Evolutionary conservation across 2,329 filamentous ascomycete genomes (phyloP).

Genomic region (Emergomyces orientalis): DNA sequence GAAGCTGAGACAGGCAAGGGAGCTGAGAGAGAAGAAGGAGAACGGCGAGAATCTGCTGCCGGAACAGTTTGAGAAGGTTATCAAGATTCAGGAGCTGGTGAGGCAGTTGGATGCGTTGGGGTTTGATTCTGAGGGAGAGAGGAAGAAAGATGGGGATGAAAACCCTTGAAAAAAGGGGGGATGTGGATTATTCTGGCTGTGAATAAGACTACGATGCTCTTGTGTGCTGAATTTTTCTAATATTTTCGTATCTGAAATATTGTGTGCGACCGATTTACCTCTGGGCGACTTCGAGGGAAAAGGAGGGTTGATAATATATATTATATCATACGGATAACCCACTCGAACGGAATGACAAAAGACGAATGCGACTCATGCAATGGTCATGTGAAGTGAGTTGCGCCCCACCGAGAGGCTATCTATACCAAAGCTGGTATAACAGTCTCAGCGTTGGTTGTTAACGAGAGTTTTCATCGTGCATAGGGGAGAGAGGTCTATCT

Average conservation of each 20-base stretch:
- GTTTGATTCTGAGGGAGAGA: constrained; percentile 69
- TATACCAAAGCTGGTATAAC: neutral
- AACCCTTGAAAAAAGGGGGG: neutral
- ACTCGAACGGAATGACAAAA: neutral
- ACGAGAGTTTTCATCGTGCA: neutral
- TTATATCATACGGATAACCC: neutral
- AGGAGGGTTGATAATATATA: neutral
- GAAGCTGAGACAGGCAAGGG: constrained; percentile 87
- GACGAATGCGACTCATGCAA: neutral
- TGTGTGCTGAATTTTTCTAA: neutral
- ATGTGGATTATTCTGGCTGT: neutral
- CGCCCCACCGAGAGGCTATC: neutral
- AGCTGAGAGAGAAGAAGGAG: constrained; percentile 84
- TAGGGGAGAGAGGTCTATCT: neutral
- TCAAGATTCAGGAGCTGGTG: constrained; percentile 90
- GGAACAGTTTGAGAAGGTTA: constrained; percentile 95
- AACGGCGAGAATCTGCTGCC: constrained; percentile 73
- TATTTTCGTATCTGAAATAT: neutral
- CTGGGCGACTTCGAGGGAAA: neutral
- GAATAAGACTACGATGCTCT: neutral
- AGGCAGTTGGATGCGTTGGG: constrained; percentile 78
- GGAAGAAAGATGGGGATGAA: constrained; percentile 28
- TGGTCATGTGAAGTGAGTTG: neutral
- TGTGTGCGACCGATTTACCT: neutral
- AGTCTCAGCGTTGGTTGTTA: neutral